Conservation (phyloP, 2,329 filamentous ascomycete genomes). For the Diaporthe humulicola region DNA sequence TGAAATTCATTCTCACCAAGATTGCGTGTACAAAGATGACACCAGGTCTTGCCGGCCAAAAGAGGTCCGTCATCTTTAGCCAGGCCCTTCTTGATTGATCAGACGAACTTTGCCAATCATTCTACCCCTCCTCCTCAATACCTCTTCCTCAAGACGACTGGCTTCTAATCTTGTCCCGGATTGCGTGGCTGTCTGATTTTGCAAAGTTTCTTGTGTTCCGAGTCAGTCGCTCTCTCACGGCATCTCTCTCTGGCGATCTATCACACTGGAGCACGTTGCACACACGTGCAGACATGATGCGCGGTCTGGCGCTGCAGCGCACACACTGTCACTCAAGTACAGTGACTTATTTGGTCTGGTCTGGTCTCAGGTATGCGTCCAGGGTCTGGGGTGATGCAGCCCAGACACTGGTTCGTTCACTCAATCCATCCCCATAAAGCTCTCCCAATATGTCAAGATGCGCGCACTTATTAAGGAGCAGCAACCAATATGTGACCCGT, state of each 20-base stretch:
- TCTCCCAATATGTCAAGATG: neutral
- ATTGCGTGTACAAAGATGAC: neutral
- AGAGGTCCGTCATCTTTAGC: neutral
- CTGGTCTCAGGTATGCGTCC: neutral
- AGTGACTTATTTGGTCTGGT: neutral
- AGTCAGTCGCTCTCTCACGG: neutral
- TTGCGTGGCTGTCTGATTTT: neutral
- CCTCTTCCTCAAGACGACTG: neutral
- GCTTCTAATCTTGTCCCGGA: neutral
- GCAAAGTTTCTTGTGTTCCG: neutral
- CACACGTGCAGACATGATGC: neutral
- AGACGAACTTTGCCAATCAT: constrained; percentile 14
- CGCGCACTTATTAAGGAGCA: neutral
- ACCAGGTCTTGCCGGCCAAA: neutral
- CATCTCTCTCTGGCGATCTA: neutral
- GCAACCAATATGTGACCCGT: neutral
- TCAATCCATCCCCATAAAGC: neutral
- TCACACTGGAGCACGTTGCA: neutral
- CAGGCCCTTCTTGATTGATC: neutral
- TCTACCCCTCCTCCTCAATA: neutral
- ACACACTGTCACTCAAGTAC: neutral
- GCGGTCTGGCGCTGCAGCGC: neutral
- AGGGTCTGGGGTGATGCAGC: constrained; percentile 10
- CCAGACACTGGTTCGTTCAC: neutral
- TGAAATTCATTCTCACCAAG: neutral